A percentile compares a stretch with the other conserved stretches of the same genome.
phyloP scores from a whole-genome alignment of 2,329 filamentous ascomycete species.

The Cladosporium oxysporum region DNA sequence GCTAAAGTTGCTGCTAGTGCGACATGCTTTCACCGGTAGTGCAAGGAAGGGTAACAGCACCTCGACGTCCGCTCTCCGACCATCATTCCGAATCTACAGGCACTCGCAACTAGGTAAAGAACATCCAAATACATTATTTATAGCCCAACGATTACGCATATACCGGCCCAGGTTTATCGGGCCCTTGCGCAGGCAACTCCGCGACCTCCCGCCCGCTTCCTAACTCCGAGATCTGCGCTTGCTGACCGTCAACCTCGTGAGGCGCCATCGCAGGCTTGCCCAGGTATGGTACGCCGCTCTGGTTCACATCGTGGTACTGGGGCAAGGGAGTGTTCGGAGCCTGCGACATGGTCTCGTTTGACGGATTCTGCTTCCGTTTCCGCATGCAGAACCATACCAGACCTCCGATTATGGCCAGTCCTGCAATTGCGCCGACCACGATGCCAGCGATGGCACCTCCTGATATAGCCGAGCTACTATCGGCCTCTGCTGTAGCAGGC shows the following conservation, averaged over 20 bases:
- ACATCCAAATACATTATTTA: not conserved
- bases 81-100: not conserved
- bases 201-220: not conserved
- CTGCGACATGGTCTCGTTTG: not conserved
- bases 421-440: constrained; percentile 37
- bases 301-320: not conserved
- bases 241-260: constrained; percentile 3
- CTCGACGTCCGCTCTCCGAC: not conserved
- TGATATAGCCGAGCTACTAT: constrained; percentile 25
- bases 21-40: not conserved
- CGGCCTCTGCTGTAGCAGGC: constrained; percentile 24
- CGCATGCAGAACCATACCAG: constrained; percentile 22
- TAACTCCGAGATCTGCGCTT: constrained; percentile 3
- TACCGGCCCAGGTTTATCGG: not conserved
- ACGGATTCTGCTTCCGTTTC: constrained; percentile 10
- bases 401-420: constrained; percentile 21
- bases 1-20: not conserved
- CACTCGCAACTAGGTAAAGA: not conserved
- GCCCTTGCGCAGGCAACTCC: constrained; percentile 2
- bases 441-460: constrained; percentile 41
- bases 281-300: constrained; percentile 6
- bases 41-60: too few relatives aligned
- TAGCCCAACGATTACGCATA: not conserved
- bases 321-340: not conserved
- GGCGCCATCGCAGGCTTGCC: constrained; percentile 8